Evolutionary conservation across 2,329 filamentous ascomycete genomes (phyloP), one percentile per base, ranked within the genome.

Genomic region (Colletotrichum spinosum): DNA sequence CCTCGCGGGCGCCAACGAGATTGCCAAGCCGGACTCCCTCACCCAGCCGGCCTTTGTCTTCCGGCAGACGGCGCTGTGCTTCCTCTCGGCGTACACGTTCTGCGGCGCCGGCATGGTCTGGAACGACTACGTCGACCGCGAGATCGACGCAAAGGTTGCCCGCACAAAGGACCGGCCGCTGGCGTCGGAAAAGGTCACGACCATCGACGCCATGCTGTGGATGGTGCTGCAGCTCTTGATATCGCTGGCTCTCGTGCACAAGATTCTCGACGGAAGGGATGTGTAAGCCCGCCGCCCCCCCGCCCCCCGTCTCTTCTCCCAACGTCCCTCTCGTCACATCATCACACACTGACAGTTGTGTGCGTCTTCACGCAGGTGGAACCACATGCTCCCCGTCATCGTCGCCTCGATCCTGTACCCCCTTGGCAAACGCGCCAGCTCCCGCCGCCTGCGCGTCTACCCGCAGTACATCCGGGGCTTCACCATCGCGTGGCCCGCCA

Each of bases 101-200:
- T 73, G 72, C 45, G 73, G 73, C 6, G 73, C 73, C 1, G 73
- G 72, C 8, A 74, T 73, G 72, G 72, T 73, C 2, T 74, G 73
- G 73, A 73, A 74, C 42, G 73, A 74, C 60, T 73, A 68, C 66
- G 67, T 74, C 6, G 73, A 74, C 50, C 72, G 70, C 3, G 69
- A 73, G 39, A 72, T 74, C 35, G 73, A 74, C 41, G 64, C 66
- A 25, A 68, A 73, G 8, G 72, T 73, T 9, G 68, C 69, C 3
- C 69, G 73, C n/a, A 74, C 72, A 13, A 74, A 74, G 57, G 51
- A 72, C 33, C 71, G 73, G 1, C 73, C 73, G 1, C 48, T 75
- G 13, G 72, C 73, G 1, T 55, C 67, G 1, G 72, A 72, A 9
- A 61, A 52, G 35, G 65, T 74, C 10, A 70, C 68, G 8, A 71